phyloP scores from a whole-genome alignment of 2,329 filamentous ascomycete species.

The Curvularia sp. region DNA sequence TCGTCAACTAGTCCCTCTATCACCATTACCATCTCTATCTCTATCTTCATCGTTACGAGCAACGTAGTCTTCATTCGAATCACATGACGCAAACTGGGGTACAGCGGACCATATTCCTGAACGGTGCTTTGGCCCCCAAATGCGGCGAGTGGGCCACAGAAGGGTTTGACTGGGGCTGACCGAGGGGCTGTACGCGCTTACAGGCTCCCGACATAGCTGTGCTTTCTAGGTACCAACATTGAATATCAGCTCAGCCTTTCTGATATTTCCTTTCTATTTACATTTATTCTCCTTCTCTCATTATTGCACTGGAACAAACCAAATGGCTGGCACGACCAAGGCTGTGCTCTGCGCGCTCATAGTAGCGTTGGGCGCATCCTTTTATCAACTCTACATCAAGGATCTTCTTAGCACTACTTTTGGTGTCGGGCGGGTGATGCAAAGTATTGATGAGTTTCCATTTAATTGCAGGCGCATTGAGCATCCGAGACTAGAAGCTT shows the following conservation, averaged over 20 bases:
- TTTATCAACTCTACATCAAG: constrained; percentile 40
- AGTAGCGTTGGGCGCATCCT: constrained; percentile 33
- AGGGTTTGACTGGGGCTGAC: constrained; percentile 4
- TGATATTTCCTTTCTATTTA: not conserved
- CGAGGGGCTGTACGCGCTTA: constrained; percentile 4
- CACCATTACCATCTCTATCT: not conserved
- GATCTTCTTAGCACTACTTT: constrained; percentile 32
- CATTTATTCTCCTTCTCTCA: not conserved
- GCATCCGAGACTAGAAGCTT: constrained; percentile 37
- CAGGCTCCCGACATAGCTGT: constrained; percentile 8
- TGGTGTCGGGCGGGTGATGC: constrained; percentile 38
- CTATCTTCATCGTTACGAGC: not conserved
- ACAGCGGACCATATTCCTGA: constrained; percentile 1
- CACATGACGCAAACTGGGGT: not conserved
- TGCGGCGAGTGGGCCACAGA: constrained; percentile 4
- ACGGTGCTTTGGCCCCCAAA: constrained; percentile 14
- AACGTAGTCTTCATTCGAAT: not conserved
- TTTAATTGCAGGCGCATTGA: constrained; percentile 34
- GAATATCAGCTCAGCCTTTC: constrained; percentile 12
- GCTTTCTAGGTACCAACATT: constrained; percentile 14
- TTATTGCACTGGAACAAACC: not conserved
- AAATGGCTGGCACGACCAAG: constrained; percentile 24
- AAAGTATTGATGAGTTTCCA: constrained; percentile 41
- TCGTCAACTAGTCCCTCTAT: not conserved
- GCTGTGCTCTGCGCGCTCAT: constrained; percentile 29